Evolutionary conservation across 306 rosid genomes (phyloP), one percentile per base, ranked within the genome.

Genomic region (Inga leiocalycina): DNA sequence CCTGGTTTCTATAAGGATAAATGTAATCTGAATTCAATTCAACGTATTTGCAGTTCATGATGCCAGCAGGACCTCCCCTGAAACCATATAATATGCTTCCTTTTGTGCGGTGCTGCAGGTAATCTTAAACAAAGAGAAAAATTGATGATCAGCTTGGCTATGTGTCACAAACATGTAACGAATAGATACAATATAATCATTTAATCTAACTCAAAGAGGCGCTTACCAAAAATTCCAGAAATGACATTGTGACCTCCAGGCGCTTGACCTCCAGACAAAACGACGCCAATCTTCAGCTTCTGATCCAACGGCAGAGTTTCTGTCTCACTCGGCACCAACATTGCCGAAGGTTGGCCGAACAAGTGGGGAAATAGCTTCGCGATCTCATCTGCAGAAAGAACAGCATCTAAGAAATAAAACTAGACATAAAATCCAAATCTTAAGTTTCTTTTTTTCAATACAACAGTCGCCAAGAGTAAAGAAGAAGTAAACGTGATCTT

Each of bases 191-290:
- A 43, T 11, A 39, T 1, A 37, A 17, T 2, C 57, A 71, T 43
- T 20, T 37, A 70, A 56, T 62, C 59, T 43, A 46, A 45, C 41
- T 17, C 32, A 71, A 48, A 65, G 39, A 1, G 75, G 85, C 32
- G 64, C 80, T 76, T 80, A 97, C 99, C 99, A 61, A 87, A 94
- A 43, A 97, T 88, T 86, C 99, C 99, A 70, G 92, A 90, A 34
- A 97, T 97, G 71, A 97, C 99, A 86, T 94, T 97, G 88, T 97
- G 99, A 7, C 99, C 99, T 32, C 98, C 99, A 0, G 99, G 99
- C 67, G 99, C 98, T 75, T 94, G 98, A 75, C 99, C 99, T 68
- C 99, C 99, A 19, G 99, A 97, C 85, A 97, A 86, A 78, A 97
- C 99, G 3, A 94, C 97, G 7, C 99, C 99, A 19, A 97, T 91